These are phyloP conservation scores for Tephrocybe sp. DNA, from an alignment of 768 basidiomycete species.

Conservation along the genomic window DNA sequence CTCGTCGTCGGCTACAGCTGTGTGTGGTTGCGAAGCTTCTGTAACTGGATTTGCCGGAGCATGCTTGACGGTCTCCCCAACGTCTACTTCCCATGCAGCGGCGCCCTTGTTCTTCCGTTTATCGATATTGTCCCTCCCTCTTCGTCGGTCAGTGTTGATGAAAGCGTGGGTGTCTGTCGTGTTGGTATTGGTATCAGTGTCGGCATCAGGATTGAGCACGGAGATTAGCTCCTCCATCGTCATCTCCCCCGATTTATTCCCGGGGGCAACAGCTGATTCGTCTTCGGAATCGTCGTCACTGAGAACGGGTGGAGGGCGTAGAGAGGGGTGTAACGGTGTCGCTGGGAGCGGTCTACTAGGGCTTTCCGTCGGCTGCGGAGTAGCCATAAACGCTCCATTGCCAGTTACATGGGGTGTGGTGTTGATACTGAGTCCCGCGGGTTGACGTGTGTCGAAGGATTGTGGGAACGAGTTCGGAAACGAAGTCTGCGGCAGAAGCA, in stretches of 20 bases:
- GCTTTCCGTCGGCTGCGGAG: not conserved
- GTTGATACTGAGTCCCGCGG: slow-evolving; percentile 4
- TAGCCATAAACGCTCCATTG: not conserved
- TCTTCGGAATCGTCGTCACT: not conserved
- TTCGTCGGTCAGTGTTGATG: slow-evolving; percentile 2
- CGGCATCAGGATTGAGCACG: slow-evolving; percentile 3
- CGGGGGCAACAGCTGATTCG: not conserved
- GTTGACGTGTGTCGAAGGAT: slow-evolving; percentile 7
- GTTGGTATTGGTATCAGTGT: not conserved
- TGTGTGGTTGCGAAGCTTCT: not conserved
- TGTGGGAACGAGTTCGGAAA: slow-evolving; percentile 4
- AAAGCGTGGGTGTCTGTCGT: not conserved
- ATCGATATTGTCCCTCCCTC: not conserved
- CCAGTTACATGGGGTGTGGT: slow-evolving; percentile 4
- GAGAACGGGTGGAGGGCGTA: slow-evolving; percentile 2
- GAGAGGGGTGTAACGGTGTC: slow-evolving; percentile 6
- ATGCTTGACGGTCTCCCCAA: slow-evolving; percentile 18
- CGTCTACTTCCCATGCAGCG: slow-evolving; percentile 16
- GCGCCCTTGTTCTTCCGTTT: slow-evolving; percentile 8
- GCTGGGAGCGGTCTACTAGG: slow-evolving; percentile 9
- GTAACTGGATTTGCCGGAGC: not conserved
- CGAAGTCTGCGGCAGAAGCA: slow-evolving; percentile 8
- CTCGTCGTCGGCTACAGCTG: slow-evolving; percentile 5
- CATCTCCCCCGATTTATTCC: slow-evolving; percentile 12
- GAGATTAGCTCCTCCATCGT: slow-evolving; percentile 13